Percentiles rank a stretch among this genome's conserved stretches.
These are phyloP conservation scores for Hemileccinum rubropunctum DNA, from an alignment of 768 basidiomycete species.

Conservation along the genomic window DNA sequence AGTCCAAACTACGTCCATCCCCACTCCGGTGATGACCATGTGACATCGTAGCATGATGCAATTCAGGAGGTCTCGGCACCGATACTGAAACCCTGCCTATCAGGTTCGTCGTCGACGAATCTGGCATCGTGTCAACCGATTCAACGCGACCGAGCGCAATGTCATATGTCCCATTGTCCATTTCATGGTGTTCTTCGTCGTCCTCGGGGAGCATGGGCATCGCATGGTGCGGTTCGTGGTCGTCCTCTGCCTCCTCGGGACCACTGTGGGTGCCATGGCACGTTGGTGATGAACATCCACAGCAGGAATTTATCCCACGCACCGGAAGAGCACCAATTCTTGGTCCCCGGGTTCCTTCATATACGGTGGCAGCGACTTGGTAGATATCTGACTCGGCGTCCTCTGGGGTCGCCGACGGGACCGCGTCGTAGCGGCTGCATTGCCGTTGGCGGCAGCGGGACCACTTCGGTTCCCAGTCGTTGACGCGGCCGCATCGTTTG, in stretches of 20 bases:
- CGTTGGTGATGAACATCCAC: background rate
- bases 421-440: background rate
- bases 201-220: constrained; percentile 22
- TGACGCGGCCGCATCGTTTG: background rate
- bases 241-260: constrained; percentile 27
- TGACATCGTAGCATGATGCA: constrained; percentile 1
- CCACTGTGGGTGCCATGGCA: constrained; percentile 15
- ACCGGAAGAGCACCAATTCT: constrained; percentile 70
- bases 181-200: constrained; percentile 21
- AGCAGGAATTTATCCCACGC: constrained; percentile 9
- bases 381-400: constrained; percentile 80
- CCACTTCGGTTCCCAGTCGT: background rate
- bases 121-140: constrained; percentile 23
- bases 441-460: constrained; percentile 11
- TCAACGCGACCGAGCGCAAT: constrained; percentile 22
- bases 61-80: constrained; percentile 14
- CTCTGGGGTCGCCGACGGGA: constrained; percentile 40
- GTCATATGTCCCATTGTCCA: constrained; percentile 10
- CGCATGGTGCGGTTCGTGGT: constrained; percentile 1
- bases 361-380: constrained; percentile 72
- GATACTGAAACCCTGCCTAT: constrained; percentile 6
- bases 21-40: constrained; percentile 8
- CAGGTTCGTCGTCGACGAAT: constrained; percentile 23
- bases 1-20: constrained; percentile 20
- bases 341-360: constrained; percentile 83